These are phyloP conservation scores for Echeveria elegans DNA, from an alignment of 164 flowering plant genomes.

Conservation along the genomic window DNA sequence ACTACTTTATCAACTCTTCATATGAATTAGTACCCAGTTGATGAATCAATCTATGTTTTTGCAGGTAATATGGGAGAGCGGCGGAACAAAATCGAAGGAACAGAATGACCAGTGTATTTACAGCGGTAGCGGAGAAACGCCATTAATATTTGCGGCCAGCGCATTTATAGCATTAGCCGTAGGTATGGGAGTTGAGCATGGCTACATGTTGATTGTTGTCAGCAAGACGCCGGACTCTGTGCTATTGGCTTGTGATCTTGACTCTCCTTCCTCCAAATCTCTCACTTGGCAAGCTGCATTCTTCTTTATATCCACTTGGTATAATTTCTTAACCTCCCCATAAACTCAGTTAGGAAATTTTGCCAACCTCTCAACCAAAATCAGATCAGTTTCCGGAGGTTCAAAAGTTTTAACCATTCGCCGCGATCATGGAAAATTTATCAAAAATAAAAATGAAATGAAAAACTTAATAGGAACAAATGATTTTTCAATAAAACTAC, in stretches of 20 bases:
- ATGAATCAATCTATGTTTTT: too few relatives aligned
- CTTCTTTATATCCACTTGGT: conserved; percentile 14
- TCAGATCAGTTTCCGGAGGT: too few relatives aligned
- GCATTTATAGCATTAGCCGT: conserved; percentile 61
- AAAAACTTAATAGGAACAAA: too few relatives aligned
- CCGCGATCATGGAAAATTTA: too few relatives aligned
- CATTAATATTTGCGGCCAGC: conserved; percentile 42
- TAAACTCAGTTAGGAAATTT: too few relatives aligned
- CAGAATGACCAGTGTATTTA: conserved; percentile 42
- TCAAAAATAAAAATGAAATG: too few relatives aligned
- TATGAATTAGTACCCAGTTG: too few relatives aligned
- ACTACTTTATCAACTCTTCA: too few relatives aligned
- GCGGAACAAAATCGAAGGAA: conserved; percentile 15
- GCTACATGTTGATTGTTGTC: conserved; percentile 48
- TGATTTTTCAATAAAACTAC: too few relatives aligned
- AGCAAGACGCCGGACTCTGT: conserved; percentile 38
- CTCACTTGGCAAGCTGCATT: conserved; percentile 10
- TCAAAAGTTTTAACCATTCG: too few relatives aligned
- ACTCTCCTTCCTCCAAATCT: conserved; percentile 23
- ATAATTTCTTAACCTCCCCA: neutral
- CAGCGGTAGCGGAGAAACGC: conserved; percentile 57
- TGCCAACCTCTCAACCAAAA: too few relatives aligned
- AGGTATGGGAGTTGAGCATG: conserved; percentile 59
- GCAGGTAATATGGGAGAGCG: conserved; percentile 49
- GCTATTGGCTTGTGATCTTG: conserved; percentile 37